Evolutionary conservation across 805 yeast species (phyloP), one percentile per base, ranked within the genome.

Genomic region (Saturnispora ahearnii): DNA sequence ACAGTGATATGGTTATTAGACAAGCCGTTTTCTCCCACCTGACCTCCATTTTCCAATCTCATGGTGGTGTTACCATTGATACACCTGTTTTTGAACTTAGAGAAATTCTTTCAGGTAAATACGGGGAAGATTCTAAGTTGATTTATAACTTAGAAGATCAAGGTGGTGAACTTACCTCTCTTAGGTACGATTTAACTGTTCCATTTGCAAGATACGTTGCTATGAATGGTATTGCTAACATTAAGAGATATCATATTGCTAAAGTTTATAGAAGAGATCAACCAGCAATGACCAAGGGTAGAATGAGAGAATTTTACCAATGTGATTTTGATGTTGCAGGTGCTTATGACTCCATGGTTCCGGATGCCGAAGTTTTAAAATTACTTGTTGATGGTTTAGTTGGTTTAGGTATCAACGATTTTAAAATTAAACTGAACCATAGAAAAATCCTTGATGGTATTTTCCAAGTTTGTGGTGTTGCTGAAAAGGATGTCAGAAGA

Each of bases 261-360:
- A 93, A 93, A 68, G 99, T 93, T 49, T 93, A 93, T 71, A 82
- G 99, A 73, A 85, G 99, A 71, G 99, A 93, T 66, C 99, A 93
- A 70, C 99, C 99, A 5, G 99, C 99, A 8, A 93, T 93, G 99
- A 91, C 98, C 46, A 93, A 93, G 70, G 99, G 99, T 54, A 81
- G 99, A 70, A 93, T 93, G 99, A 86, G 99, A 78, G 99, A 93
- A 70, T 93, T 93, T 63, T 93, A 93, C 69, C 99, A 93, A 72
- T 93, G 99, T 74, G 99, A 93, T 72, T 87, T 93, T 61, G 99
- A 93, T 68, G 74, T 93, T 62, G 99, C 99, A 22, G 99, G 99
- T 48, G 69, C 67, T 51, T 91, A 85, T 66, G 99, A 93, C 62
- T 62, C 82, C 29, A 93, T 93, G 99, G 93, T 93, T 44, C 96